Conservation (phyloP, 192 early-diverging fungal species). For the Coemansia sp. region DNA sequence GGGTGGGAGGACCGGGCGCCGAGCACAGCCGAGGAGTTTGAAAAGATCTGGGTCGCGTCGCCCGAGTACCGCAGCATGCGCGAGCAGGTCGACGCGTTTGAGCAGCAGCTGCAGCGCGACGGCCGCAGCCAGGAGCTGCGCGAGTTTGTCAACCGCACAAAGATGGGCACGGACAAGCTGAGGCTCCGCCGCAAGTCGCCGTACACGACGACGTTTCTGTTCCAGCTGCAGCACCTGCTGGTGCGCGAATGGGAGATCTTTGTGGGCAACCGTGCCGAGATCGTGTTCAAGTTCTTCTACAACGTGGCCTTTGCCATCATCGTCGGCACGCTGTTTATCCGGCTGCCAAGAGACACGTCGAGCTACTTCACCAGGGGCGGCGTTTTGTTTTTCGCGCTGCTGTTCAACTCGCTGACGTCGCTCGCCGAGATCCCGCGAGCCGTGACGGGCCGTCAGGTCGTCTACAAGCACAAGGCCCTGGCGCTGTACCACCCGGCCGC, state of each 20-base stretch:
- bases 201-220: slow-evolving; percentile 62
- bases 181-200: slow-evolving; percentile 54
- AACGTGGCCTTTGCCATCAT: slow-evolving; percentile 66
- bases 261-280: slow-evolving; percentile 51
- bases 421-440: slow-evolving; percentile 67
- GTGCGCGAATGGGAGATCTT: slow-evolving; percentile 65
- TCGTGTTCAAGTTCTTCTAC: slow-evolving; percentile 59
- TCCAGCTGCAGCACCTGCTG: slow-evolving; percentile 60
- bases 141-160: slow-evolving; percentile 56
- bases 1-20: slow-evolving; percentile 61
- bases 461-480: slow-evolving; percentile 75
- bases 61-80: slow-evolving; percentile 38
- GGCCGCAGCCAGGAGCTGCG: slow-evolving; percentile 39
- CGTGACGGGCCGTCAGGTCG: slow-evolving; percentile 66
- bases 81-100: slow-evolving; percentile 48
- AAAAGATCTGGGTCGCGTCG: slow-evolving; percentile 54
- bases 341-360: slow-evolving; percentile 53
- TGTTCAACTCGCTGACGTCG: slow-evolving; percentile 68
- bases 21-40: slow-evolving; percentile 61
- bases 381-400: slow-evolving; percentile 56
- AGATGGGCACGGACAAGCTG: slow-evolving; percentile 55
- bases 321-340: slow-evolving; percentile 68
- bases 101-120: slow-evolving; percentile 38
- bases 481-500: slow-evolving; percentile 53
- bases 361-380: slow-evolving; percentile 63